Conservation (phyloP, 2,329 filamentous ascomycete genomes). For the Geosmithia flava region DNA sequence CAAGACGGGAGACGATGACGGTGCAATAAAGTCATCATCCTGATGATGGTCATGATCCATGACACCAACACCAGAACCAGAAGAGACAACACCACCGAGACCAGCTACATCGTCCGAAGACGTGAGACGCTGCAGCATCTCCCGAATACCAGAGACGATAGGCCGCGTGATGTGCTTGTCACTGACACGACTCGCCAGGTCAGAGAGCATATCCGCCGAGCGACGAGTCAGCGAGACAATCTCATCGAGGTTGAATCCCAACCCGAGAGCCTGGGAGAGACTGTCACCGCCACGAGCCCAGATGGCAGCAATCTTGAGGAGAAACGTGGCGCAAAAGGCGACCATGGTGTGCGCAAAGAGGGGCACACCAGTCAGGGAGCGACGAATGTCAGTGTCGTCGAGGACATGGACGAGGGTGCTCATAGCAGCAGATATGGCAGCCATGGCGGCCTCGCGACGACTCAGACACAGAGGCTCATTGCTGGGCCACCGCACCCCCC, state of each 20-base stretch:
- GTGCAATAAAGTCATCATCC: too few relatives aligned
- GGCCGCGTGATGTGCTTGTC: constrained; percentile 6
- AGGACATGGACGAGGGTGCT: constrained; percentile 24
- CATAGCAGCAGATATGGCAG: constrained; percentile 12
- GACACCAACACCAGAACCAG: too few relatives aligned
- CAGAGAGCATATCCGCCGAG: constrained; percentile 4
- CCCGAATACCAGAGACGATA: constrained; percentile 7
- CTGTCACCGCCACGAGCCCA: constrained; percentile 9
- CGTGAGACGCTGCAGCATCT: constrained; percentile 6
- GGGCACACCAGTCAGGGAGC: constrained; percentile 18
- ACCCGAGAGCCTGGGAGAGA: constrained; percentile 7
- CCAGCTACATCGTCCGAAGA: not conserved
- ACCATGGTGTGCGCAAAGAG: constrained; percentile 24
- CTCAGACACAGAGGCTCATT: constrained; percentile 1
- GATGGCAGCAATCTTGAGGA: constrained; percentile 20
- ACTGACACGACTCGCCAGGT: constrained; percentile 5
- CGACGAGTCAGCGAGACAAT: constrained; percentile 3
- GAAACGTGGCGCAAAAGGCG: constrained; percentile 19
- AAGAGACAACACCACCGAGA: too few relatives aligned
- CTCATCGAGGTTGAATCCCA: constrained; percentile 6
- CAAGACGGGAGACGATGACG: not conserved
- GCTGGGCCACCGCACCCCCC: constrained; percentile 5
- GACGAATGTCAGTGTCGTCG: constrained; percentile 17
- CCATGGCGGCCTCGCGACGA: constrained; percentile 8
- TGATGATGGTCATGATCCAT: too few relatives aligned